Evolutionary conservation across 2,329 filamentous ascomycete genomes (phyloP), one percentile per base, ranked within the genome.

Genomic region (Ascochyta clinopodiicola): DNA sequence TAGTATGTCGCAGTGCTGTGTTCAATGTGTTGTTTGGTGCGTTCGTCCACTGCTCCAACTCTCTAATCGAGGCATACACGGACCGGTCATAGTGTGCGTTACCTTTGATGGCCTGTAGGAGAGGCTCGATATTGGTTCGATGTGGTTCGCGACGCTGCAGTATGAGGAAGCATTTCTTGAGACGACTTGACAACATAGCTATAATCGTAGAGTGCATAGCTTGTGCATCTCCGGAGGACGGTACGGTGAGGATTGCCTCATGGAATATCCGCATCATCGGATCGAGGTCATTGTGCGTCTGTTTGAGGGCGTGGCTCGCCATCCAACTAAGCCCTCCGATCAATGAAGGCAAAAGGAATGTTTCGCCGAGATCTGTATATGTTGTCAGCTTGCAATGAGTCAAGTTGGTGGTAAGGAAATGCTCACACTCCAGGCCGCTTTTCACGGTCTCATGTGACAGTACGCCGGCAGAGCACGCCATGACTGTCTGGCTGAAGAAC

Each of bases 321-420:
- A 95, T 81, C 79, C 89, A 94, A 2, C 83, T 81, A 13, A 94
- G 83, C 0, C 88, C 90, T 5, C 88, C 86, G 2, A 94, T 85
- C 0, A 95, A 80, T 0, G 90, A 90, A 0, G 91, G 91, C n/a
- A 94, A 77, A 2, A 95, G 77, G 60, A 93, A 93, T 0, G 90
- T 90, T 62, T 93, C 90, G 3, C 92, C 86, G 10, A 95, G 80
- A 67, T 92, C 86, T 89, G 56, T 6, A 45, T 32, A 10, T 3
- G 6, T 6, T 1, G 17, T 56, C n/a, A 51, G 52, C 19, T 24
- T 42, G 2, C 12, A 8, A 9, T 10, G 19, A 34, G n/a, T 12
- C n/a, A 12, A 6, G 5, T 12, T 15, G 13, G 29, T 8, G 24
- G 17, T 2, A 29, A 15, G 1, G 6, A 19, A 44, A 3, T 27